Base-by-base conservation (phyloP, 169 alveolate genomes). In the Plasmodium malariae region DNA sequence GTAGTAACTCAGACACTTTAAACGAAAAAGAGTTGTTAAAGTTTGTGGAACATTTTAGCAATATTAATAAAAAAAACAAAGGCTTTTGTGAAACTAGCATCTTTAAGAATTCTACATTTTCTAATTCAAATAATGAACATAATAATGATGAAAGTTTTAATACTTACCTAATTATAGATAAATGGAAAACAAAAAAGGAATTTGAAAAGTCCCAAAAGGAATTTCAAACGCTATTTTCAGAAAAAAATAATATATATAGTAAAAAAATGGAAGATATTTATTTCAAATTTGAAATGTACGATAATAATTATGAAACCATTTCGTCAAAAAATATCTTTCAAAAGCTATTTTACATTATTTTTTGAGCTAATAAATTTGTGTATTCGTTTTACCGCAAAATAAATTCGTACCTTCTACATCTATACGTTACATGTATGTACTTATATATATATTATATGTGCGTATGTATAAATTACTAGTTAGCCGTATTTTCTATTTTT, bases 1-100 rank as follows among this genome's bases (percentile, higher is more conserved):
- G 0, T 21, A 67, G 48, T 19, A 28, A 63, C 4, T 26, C 63
- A 45, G n/a, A 32, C 54, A 55, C 45, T 78, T 63, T 43, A 48
- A 78, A 63, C 14, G 89, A 78, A 78, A 65, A 62, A n/a, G 89
- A 78, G 34, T 24, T 78, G 17, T 55, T 78, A 32, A 78, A 78
- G 11, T 51, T 78, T 37, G 63, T 78, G 45, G 72, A 78, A 54
- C 5, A 30, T 30, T 62, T 78, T 62, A 78, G 19, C n/a, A 51
- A 62, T 34, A 49, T 78, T 26, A 78, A 78, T 48, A 62, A 48
- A 48, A 78, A 78, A 43, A 40, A 78, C 67, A 62, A 78, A 37
- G 89, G 89, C 5, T 78, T 62, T 36, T 78, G 89, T 69, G 89
- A 78, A 78, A 78, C 89, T 45, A 78, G 62, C 43, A 49, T 78